These are phyloP conservation scores for Tolypocladium pustulatum DNA, from an alignment of 2,329 filamentous ascomycete genomes.

Conservation along the genomic window DNA sequence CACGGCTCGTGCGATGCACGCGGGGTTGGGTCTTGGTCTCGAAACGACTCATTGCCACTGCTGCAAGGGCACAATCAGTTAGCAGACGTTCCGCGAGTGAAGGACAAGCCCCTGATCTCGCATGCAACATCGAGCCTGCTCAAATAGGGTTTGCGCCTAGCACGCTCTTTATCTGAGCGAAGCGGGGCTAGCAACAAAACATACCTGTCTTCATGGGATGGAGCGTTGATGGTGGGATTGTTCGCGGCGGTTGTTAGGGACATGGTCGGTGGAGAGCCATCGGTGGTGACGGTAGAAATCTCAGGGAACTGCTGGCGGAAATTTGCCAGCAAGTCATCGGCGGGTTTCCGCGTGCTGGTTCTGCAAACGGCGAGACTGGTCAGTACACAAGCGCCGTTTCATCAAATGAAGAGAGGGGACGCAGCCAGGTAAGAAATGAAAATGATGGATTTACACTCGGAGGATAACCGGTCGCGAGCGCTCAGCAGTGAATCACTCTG, in stretches of 20 bases:
- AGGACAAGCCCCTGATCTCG: not conserved
- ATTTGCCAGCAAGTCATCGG: constrained; percentile 67
- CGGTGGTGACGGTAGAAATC: constrained; percentile 44
- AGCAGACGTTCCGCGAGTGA: not conserved
- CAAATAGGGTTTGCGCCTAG: not conserved
- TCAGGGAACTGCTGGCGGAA: constrained; percentile 79
- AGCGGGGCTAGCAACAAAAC: constrained; percentile 6
- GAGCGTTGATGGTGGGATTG: constrained; percentile 10
- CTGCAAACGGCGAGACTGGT: constrained; percentile 23
- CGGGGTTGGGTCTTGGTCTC: constrained; percentile 73
- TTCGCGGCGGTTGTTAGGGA: constrained; percentile 21
- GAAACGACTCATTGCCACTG: constrained; percentile 26
- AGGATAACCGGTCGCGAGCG: not conserved
- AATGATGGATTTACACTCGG: not conserved
- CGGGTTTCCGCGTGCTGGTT: constrained; percentile 71
- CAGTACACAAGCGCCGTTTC: not conserved
- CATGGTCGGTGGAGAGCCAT: constrained; percentile 29
- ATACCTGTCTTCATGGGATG: constrained; percentile 17
- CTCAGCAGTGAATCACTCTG: not conserved
- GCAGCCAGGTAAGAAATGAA: not conserved
- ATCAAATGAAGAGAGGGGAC: not conserved
- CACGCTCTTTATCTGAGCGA: not conserved
- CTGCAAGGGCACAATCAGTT: constrained; percentile 5
- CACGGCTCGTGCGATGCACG: constrained; percentile 71
- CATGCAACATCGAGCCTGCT: not conserved